Evolutionary conservation across 805 yeast species (phyloP).

Genomic region (Grigorovia transvaalensis): DNA sequence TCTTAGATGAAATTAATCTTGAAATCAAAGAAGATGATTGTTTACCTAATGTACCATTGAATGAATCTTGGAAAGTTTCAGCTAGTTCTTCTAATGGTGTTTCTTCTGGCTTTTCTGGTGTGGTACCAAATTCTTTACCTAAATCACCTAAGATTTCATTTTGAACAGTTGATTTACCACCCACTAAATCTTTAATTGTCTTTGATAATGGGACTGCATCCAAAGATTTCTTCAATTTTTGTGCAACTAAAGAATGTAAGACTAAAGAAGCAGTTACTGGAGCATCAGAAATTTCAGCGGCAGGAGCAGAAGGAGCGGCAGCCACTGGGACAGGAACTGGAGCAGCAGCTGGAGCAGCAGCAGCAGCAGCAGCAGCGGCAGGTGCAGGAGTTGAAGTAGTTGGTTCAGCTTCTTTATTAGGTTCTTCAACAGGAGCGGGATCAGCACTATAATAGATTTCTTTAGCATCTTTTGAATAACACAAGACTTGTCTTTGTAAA

Average conservation of each 20-base stretch:
- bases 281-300: slow-evolving; percentile 74
- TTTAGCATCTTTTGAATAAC: slow-evolving; percentile 92
- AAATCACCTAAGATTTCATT: slow-evolving; percentile 97
- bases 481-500: slow-evolving; percentile 79
- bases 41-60: slow-evolving; percentile 84
- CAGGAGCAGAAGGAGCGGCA: slow-evolving; percentile 68
- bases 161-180: slow-evolving; percentile 97
- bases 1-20: slow-evolving; percentile 87
- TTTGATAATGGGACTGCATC: slow-evolving; percentile 80
- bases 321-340: slow-evolving; percentile 43
- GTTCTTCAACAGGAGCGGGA: slow-evolving; percentile 38
- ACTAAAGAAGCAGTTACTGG: slow-evolving; percentile 79
- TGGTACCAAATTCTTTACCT: slow-evolving; percentile 95
- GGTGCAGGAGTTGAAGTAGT: slow-evolving; percentile 20
- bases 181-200: slow-evolving; percentile 93
- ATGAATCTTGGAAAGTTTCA: slow-evolving; percentile 86
- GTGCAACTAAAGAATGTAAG: slow-evolving; percentile 86
- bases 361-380: slow-evolving; percentile 14
- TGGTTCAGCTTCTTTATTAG: slow-evolving; percentile 23
- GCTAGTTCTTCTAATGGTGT: slow-evolving; percentile 94
- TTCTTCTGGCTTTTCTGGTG: slow-evolving; percentile 99
- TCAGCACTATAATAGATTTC: slow-evolving; percentile 92
- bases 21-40: slow-evolving; percentile 83
- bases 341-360: slow-evolving; percentile 30
- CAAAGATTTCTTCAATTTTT: slow-evolving; percentile 83